Evolutionary conservation across 257 asterid genomes (phyloP).

Genomic region (Solanum appendiculatum): DNA sequence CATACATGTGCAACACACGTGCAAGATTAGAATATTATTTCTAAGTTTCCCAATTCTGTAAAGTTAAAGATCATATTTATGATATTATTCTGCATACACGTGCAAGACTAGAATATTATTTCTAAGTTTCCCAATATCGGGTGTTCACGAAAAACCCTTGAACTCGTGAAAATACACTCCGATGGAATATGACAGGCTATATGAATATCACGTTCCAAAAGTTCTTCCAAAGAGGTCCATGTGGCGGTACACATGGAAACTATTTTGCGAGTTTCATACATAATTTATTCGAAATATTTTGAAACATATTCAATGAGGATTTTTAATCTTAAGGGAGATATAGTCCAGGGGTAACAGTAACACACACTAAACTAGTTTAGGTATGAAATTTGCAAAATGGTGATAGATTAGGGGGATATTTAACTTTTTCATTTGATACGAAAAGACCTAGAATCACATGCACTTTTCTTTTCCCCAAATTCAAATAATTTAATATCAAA

Average conservation of each 20-base stretch:
- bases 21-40: background rate
- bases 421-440: background rate
- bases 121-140: background rate
- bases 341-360: background rate
- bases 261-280: background rate
- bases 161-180: background rate
- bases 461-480: background rate
- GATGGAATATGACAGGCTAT: background rate
- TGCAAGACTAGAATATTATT: background rate
- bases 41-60: background rate
- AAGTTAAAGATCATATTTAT: background rate
- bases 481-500: background rate
- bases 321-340: background rate
- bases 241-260: background rate
- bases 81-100: background rate
- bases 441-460: background rate
- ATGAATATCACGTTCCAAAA: background rate
- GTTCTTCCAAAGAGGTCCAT: background rate
- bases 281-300: too few relatives aligned
- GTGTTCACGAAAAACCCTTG: background rate
- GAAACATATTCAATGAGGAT: background rate
- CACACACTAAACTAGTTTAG: background rate
- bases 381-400: background rate
- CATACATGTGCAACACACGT: background rate
- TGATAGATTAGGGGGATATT: background rate